Evolutionary conservation across 2,329 filamentous ascomycete genomes (phyloP).

Genomic region (Blastomyces silverae): DNA sequence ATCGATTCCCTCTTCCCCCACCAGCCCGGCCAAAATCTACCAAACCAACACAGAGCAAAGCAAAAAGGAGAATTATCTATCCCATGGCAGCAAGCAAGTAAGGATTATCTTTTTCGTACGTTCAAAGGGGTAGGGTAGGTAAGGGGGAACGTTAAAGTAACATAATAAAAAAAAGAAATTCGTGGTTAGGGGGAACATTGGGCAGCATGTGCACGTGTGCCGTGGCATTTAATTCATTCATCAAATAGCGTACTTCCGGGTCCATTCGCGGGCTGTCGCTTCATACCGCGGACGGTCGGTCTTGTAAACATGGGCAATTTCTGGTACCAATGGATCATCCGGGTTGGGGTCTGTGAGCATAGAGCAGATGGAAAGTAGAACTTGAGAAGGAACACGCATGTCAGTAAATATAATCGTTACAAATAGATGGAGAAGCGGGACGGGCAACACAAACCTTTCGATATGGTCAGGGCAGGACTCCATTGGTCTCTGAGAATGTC

Average conservation of each 20-base stretch:
- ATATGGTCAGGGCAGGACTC: conserved; percentile 97
- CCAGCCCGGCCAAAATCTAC: background rate
- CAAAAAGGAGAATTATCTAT: background rate
- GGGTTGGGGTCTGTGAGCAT: conserved; percentile 99
- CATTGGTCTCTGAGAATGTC: conserved; percentile 98
- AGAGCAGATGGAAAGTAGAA: conserved; percentile 96
- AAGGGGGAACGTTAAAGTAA: background rate
- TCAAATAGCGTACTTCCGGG: conserved; percentile 96
- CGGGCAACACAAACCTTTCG: conserved; percentile 65
- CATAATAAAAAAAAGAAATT: background rate
- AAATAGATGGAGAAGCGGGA: background rate
- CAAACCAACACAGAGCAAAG: background rate
- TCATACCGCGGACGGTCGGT: conserved; percentile 94
- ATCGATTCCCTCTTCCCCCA: background rate
- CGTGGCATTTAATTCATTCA: conserved; percentile 8
- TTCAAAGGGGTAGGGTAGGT: background rate
- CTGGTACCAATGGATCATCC: conserved; percentile 94
- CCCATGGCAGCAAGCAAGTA: conserved; percentile 3
- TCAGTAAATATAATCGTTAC: conserved; percentile 11
- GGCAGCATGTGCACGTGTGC: background rate
- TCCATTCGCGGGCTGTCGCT: conserved; percentile 95
- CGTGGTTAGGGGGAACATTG: background rate
- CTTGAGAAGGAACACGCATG: conserved; percentile 43
- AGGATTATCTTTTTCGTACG: background rate
- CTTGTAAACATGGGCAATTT: conserved; percentile 99